Evolutionary conservation across 805 yeast genomes (phyloP).

Genomic region (Yamadazyma tumulicola): DNA sequence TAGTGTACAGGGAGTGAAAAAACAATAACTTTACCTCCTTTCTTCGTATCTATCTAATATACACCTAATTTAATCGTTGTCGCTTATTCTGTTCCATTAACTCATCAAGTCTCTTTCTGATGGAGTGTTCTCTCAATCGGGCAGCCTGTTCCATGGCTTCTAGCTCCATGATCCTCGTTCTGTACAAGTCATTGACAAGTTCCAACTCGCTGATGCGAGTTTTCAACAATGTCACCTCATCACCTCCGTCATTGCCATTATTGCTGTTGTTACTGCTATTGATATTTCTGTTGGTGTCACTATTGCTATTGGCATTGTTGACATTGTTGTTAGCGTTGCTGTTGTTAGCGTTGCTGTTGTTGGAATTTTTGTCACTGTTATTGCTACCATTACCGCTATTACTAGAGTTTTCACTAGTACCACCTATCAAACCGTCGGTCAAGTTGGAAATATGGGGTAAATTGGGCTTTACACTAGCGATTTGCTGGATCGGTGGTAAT

Average conservation of each 20-base stretch:
- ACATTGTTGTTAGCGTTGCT: not conserved
- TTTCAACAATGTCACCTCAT: conserved; percentile 44
- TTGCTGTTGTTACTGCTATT: not conserved
- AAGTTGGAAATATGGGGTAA: conserved; percentile 24
- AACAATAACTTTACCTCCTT: too few species aligned
- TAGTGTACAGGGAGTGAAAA: too few species aligned
- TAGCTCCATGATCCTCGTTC: conserved; percentile 76
- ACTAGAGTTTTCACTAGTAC: not conserved
- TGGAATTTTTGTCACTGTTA: not conserved
- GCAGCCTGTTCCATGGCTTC: conserved; percentile 65
- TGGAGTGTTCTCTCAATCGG: conserved; percentile 45
- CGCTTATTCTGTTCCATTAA: conserved; percentile 22
- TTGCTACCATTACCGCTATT: not conserved
- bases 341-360: not conserved
- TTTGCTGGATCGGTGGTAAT: conserved; percentile 26
- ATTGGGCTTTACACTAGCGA: conserved; percentile 15
- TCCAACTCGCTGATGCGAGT: conserved; percentile 87
- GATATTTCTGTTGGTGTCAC: not conserved
- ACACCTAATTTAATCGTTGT: conserved; percentile 35
- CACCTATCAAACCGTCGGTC: not conserved
- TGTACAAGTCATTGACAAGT: conserved; percentile 82
- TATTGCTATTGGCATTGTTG: not conserved
- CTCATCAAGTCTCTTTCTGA: conserved; percentile 49
- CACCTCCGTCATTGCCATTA: conserved; percentile 1
- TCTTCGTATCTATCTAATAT: conserved; percentile 9